Evolutionary conservation across 2,329 filamentous ascomycete species (phyloP).

Genomic region (Aureobasidium sp.): DNA sequence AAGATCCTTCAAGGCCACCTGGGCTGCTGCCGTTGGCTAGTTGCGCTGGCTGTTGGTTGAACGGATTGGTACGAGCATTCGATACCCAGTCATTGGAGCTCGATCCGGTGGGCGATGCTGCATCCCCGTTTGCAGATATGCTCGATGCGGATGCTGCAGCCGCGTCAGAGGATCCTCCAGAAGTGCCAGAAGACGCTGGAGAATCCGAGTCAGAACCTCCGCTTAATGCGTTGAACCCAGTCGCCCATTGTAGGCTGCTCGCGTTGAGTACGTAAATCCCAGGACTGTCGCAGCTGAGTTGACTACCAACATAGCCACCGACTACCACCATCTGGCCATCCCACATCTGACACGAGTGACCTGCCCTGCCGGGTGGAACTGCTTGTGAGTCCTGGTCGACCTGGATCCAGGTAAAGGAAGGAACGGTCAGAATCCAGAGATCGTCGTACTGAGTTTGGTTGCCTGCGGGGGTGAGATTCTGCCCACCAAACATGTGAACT

Average conservation of each 20-base stretch:
- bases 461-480: conserved; percentile 60
- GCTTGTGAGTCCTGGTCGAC: conserved; percentile 47
- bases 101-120: conserved; percentile 13
- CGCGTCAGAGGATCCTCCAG: conserved; percentile 14
- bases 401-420: conserved; percentile 72
- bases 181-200: conserved; percentile 21
- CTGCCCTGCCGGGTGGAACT: conserved; percentile 54
- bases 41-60: conserved; percentile 48
- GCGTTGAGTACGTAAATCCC: conserved; percentile 74
- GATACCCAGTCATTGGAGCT: conserved; percentile 24
- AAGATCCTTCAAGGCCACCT: conserved; percentile 51
- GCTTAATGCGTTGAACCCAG: conserved; percentile 58
- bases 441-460: conserved; percentile 58
- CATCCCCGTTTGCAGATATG: background rate
- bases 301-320: conserved; percentile 60
- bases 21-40: conserved; percentile 39
- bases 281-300: conserved; percentile 58
- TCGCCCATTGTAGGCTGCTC: conserved; percentile 61
- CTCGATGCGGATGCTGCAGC: conserved; percentile 13
- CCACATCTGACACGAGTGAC: conserved; percentile 71
- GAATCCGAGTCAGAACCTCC: conserved; percentile 46
- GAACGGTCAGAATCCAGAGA: conserved; percentile 73
- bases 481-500: conserved; percentile 71
- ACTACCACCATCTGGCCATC: conserved; percentile 74
- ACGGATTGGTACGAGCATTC: conserved; percentile 30